Percentiles rank a stretch among this genome's conserved stretches.
Evolutionary conservation across 1,139 yeast species (phyloP).

Genomic region (Ashbya aceris): DNA sequence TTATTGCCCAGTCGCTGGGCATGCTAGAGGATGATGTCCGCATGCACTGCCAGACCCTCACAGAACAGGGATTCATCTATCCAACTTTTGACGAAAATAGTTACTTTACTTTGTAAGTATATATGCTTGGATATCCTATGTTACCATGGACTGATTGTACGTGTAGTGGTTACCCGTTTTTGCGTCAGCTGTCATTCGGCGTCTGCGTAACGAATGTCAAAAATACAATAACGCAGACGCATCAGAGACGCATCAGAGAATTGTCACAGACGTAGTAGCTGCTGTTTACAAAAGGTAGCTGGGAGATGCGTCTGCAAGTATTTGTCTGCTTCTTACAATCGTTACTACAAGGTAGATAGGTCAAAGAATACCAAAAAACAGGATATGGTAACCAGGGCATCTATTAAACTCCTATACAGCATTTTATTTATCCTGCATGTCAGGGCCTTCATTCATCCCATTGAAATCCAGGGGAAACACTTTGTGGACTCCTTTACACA

Average conservation of each 20-base stretch:
- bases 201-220: not conserved
- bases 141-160: not conserved
- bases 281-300: no score
- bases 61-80: conserved; percentile 59
- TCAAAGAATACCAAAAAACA: conserved; percentile 1
- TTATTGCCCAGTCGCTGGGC: conserved; percentile 48
- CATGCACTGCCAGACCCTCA: conserved; percentile 42
- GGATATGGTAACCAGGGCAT: not conserved
- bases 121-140: not conserved
- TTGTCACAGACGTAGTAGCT: no score
- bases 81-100: conserved; percentile 59
- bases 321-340: no score
- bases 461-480: conserved; percentile 54
- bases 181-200: not conserved
- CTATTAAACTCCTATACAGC: not conserved
- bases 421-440: conserved; percentile 1
- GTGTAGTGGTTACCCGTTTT: conserved; percentile 1
- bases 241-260: not conserved
- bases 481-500: conserved; percentile 71
- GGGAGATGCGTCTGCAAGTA: no score
- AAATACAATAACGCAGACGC: conserved; percentile 1
- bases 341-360: not conserved
- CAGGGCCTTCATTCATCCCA: conserved; percentile 43
- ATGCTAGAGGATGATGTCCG: conserved; percentile 42
- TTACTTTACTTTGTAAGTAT: conserved; percentile 40